A percentile compares a stretch with the other conserved stretches of the same genome.
phyloP scores from a whole-genome alignment of 768 basidiomycete species.

The Crepidotus variabilis region DNA sequence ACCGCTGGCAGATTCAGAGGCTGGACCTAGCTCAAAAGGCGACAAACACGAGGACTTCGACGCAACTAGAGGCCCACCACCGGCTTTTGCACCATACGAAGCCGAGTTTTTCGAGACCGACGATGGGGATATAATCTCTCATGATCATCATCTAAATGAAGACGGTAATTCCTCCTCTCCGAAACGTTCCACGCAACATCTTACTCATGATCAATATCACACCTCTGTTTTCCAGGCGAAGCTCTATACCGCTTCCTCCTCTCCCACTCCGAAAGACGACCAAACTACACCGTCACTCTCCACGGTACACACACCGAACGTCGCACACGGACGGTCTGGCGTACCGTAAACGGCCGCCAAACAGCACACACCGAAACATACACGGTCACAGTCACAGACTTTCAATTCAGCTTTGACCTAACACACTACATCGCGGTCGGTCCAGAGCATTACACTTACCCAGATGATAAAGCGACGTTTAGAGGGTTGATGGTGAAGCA shows the following conservation, averaged over 20 bases:
- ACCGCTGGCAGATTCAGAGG: slow-evolving; percentile 8
- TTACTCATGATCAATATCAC: too few species aligned
- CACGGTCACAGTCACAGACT: slow-evolving; percentile 59
- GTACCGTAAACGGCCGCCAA: slow-evolving; percentile 29
- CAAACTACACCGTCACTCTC: slow-evolving; percentile 42
- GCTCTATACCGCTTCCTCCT: slow-evolving; percentile 72
- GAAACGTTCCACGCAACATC: too few species aligned
- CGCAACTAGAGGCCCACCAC: slow-evolving; percentile 48
- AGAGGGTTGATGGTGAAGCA: slow-evolving; percentile 43
- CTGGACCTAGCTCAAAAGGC: slow-evolving; percentile 19
- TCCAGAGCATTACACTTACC: slow-evolving; percentile 4
- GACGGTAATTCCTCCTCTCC: slow-evolving; percentile 33
- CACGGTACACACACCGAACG: slow-evolving; percentile 56
- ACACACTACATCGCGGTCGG: slow-evolving; percentile 43
- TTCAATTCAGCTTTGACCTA: slow-evolving; percentile 63
- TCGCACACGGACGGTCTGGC: slow-evolving; percentile 42
- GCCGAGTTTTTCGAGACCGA: slow-evolving; percentile 55
- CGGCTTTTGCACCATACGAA: slow-evolving; percentile 57
- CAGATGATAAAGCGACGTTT: background rate
- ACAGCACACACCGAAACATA: slow-evolving; percentile 42
- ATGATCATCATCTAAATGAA: slow-evolving; percentile 63
- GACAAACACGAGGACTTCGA: slow-evolving; percentile 9
- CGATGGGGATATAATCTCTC: slow-evolving; percentile 56
- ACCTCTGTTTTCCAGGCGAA: slow-evolving; percentile 32
- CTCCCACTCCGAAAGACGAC: slow-evolving; percentile 43